Evolutionary conservation across 75 land plant species (phyloP).

Genomic region (Sequoia sempervirens): DNA sequence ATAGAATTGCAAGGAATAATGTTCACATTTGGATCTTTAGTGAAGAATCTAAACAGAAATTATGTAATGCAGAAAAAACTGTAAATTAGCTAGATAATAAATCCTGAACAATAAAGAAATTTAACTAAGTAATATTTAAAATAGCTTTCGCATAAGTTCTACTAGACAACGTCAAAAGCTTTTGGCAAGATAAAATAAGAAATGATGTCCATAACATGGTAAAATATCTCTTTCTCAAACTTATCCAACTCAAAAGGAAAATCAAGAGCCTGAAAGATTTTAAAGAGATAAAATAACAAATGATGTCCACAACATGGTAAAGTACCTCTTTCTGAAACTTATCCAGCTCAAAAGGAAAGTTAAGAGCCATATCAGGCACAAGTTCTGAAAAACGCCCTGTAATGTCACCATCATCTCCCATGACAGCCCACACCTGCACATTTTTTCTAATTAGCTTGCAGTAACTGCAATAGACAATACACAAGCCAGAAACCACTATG

Average conservation of each 20-base stretch:
- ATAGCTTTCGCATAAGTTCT: background rate
- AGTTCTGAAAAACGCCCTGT: constrained; percentile 64
- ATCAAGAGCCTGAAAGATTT: constrained; percentile 49
- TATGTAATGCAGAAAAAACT: background rate
- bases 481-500: background rate
- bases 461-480: background rate
- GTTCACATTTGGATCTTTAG: background rate
- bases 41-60: background rate
- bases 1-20: background rate
- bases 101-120: background rate
- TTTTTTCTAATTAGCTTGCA: background rate
- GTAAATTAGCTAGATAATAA: background rate
- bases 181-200: background rate
- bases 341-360: constrained; percentile 96
- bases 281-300: background rate
- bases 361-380: constrained; percentile 97
- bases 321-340: constrained; percentile 95
- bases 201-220: background rate
- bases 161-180: background rate
- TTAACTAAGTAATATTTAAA: background rate
- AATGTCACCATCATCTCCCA: constrained; percentile 56
- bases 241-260: constrained; percentile 97
- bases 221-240: constrained; percentile 92
- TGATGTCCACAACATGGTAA: background rate
- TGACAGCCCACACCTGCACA: constrained; percentile 83